phyloP scores from a whole-genome alignment of 306 rosid genomes.

The Argentina anserina region DNA sequence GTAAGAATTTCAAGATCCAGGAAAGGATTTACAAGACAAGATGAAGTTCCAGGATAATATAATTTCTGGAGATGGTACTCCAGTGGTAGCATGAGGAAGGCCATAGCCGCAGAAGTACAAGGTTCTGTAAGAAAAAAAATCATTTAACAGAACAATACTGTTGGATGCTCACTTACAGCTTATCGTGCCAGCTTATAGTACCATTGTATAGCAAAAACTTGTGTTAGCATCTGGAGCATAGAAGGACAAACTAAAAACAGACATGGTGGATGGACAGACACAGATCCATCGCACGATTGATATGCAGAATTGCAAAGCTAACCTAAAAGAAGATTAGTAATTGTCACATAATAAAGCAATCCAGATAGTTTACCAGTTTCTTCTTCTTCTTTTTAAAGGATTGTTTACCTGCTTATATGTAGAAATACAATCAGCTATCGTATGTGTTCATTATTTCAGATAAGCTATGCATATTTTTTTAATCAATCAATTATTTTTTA shows the following conservation, averaged over 20 bases:
- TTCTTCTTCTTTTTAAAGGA: too few species aligned
- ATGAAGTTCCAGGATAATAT: neutral
- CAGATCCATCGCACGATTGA: neutral
- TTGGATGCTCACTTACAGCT: neutral
- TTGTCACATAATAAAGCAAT: neutral
- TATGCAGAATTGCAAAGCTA: neutral
- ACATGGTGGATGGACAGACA: neutral
- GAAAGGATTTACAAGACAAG: neutral
- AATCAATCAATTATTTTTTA: neutral
- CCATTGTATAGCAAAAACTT: too few species aligned
- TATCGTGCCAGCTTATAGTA: neutral
- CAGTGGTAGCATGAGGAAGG: neutral
- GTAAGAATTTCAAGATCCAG: neutral
- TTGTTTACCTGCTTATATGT: neutral
- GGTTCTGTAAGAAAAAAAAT: neutral
- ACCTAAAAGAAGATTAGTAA: neutral
- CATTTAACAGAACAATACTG: neutral
- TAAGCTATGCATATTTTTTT: neutral
- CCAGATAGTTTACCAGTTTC: conserved; percentile 7
- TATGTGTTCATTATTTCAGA: neutral
- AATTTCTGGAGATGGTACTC: neutral
- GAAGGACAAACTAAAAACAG: neutral
- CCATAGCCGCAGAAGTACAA: neutral
- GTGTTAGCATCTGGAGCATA: neutral
- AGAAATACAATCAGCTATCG: neutral